A percentile compares a stretch with the other conserved stretches of the same genome.
Conservation (phyloP, 1,139 yeast species). For the Kodamaea suecica region DNA sequence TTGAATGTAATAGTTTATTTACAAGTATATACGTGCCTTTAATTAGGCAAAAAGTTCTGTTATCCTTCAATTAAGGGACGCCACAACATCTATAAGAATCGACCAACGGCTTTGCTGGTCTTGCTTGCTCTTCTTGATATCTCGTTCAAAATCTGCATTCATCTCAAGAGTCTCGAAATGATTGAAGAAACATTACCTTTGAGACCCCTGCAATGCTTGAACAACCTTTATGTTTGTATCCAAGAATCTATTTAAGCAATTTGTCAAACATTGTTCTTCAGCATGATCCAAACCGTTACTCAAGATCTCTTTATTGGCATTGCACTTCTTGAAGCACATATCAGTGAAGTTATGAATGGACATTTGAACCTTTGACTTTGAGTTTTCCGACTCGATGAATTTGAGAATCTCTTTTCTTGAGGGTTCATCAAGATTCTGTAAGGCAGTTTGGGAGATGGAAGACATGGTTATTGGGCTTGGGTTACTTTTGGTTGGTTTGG, state of each 20-base stretch:
- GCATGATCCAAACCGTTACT: conserved; percentile 48
- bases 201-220: conserved; percentile 47
- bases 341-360: conserved; percentile 85
- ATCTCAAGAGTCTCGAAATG: too few relatives aligned
- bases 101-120: too few relatives aligned
- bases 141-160: too few relatives aligned
- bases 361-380: conserved; percentile 84
- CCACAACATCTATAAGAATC: too few relatives aligned
- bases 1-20: too few relatives aligned
- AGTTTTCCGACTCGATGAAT: conserved; percentile 78
- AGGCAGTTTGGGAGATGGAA: conserved; percentile 54
- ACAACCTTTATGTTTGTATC: conserved; percentile 88
- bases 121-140: too few relatives aligned
- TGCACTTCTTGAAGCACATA: conserved; percentile 86
- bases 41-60: too few relatives aligned
- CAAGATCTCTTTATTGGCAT: conserved; percentile 47
- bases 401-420: conserved; percentile 72
- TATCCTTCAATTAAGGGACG: too few relatives aligned
- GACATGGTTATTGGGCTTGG: conserved; percentile 49
- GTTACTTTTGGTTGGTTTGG: conserved; percentile 2
- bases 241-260: conserved; percentile 81
- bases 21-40: too few relatives aligned
- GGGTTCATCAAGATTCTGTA: conserved; percentile 64
- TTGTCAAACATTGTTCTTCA: conserved; percentile 73
- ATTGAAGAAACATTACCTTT: too few relatives aligned